Conservation (phyloP, 257 asterid species). For the Plectranthus barbatus region DNA sequence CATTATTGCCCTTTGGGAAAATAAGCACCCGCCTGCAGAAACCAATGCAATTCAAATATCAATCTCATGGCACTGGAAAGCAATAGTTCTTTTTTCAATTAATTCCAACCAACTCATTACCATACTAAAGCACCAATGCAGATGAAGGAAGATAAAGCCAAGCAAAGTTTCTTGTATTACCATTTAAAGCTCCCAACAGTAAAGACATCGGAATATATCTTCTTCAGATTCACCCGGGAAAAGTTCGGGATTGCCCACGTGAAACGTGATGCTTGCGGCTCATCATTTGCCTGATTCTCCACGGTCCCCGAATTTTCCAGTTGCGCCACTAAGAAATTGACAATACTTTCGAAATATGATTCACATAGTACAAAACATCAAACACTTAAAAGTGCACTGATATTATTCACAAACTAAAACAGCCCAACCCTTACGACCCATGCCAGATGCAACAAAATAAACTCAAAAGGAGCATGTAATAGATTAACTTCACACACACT, state of each 20-base stretch:
- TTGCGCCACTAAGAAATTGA: constrained; percentile 33
- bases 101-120: neutral
- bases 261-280: constrained; percentile 81
- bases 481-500: neutral
- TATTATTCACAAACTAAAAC: constrained; percentile 6
- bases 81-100: neutral
- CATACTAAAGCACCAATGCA: neutral
- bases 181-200: constrained; percentile 79
- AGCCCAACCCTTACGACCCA: neutral
- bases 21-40: constrained; percentile 88
- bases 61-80: neutral
- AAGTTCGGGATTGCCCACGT: constrained; percentile 82
- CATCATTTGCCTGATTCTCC: constrained; percentile 78
- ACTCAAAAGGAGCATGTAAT: neutral
- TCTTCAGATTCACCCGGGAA: constrained; percentile 58
- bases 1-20: constrained; percentile 92
- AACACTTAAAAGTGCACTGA: neutral
- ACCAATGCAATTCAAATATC: constrained; percentile 13
- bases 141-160: constrained; percentile 1
- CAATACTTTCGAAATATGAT: constrained; percentile 9
- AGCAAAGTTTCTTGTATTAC: constrained; percentile 28
- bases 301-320: constrained; percentile 59
- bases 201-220: constrained; percentile 80
- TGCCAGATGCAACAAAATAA: neutral
- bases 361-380: constrained; percentile 4